Base-by-base conservation (phyloP, 805 yeast species). In the Blastobotrys chiropterorum region DNA sequence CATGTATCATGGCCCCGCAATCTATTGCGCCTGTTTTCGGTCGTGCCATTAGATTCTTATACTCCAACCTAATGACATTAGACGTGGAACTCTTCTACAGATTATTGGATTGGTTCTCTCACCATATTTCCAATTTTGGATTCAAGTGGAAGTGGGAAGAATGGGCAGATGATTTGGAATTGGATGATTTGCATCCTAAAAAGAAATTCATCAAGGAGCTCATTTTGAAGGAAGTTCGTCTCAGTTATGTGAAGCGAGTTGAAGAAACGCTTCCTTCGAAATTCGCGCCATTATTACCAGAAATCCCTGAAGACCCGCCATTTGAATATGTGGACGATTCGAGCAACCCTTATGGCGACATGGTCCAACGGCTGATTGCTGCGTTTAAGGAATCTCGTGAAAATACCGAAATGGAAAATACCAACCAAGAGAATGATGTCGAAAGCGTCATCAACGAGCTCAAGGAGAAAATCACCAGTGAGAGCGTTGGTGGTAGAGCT, bases 131-230 rank as follows among this genome's bases (percentile, higher is more conserved):
- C 62, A 94, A 92, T 65, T 94, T 92, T 67, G 90, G 86, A 52
- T 94, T 88, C 70, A 87, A 90, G 38, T 94, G 99, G 99, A 89
- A 90, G 64, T 94, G 99, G 99, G 81, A 80, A 56, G 98, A 90
- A 67, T 94, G 99, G 99, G 80, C 77, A 22, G 67, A 60, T 8
- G 68, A 72, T 5, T 67, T 72, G 8, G 71, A 77, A 38, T 66
- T 71, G 34, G 70, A 75, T 26, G 61, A 63, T 14, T 81, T 79
- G 61, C 90, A 87, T 63, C 96, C 97, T 11, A 81, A 80, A 58
- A 75, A 79, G 56, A 79, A 77, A 45, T 85, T 92, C 58, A 81
- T 92, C 54, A 80, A 77, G 59, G 90, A 90, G 68, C 74, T 90
- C 56, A 83, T 94, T 54, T 79, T 82, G 41, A 90, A 90, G 62